These are phyloP conservation scores for Sphaerobolus stellatus DNA, from an alignment of 1,284 basidiomycete genomes.

Conservation along the genomic window DNA sequence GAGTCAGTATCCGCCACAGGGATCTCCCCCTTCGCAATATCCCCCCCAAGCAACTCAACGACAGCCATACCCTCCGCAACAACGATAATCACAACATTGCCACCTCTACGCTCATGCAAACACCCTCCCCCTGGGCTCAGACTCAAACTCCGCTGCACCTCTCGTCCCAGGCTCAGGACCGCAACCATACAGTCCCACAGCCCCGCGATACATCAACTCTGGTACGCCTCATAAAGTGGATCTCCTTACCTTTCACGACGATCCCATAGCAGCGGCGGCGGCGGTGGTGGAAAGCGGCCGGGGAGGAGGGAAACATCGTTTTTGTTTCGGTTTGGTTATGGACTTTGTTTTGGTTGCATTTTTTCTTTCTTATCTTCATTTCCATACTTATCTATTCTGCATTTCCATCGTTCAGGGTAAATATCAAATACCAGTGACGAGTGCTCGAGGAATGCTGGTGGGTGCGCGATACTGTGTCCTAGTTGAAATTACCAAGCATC, in stretches of 20 bases:
- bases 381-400: no score
- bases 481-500: no score
- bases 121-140: not conserved
- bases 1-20: constrained; percentile 10
- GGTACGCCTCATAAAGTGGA: not conserved
- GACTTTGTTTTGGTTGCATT: no score
- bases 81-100: constrained; percentile 25
- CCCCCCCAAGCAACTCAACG: constrained; percentile 4
- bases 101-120: constrained; percentile 36
- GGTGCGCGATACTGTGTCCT: no score
- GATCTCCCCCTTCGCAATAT: constrained; percentile 1
- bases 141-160: constrained; percentile 1
- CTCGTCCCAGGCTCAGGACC: not conserved
- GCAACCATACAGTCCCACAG: not conserved
- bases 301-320: no score
- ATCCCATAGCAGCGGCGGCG: constrained; percentile 5
- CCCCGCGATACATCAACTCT: not conserved
- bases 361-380: no score
- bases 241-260: not conserved
- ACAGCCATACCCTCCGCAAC: constrained; percentile 1
- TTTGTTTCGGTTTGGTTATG: no score
- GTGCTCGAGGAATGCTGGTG: no score
- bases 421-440: no score
- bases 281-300: constrained; percentile 18
- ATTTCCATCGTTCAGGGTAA: no score